phyloP scores from a whole-genome alignment of 208 protist species.

The Acanthamoeba castellanii region DNA sequence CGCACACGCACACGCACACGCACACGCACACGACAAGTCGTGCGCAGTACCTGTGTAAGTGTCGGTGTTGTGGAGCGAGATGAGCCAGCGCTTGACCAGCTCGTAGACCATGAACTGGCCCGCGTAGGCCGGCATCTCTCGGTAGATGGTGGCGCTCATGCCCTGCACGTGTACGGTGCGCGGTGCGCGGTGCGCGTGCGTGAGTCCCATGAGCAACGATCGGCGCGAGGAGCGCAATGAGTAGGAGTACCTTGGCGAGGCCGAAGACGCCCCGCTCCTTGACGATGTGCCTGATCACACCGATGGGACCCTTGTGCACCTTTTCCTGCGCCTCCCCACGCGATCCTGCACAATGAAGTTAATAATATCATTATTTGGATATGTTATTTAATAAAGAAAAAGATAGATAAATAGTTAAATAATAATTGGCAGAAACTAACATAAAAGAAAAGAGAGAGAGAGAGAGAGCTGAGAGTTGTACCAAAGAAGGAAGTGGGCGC shows the following conservation, averaged over 20 bases:
- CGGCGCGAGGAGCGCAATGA: not conserved
- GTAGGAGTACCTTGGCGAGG: slow-evolving; percentile 4
- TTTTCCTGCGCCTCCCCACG: not conserved
- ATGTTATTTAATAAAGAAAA: too few relatives aligned
- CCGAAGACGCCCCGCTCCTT: slow-evolving; percentile 8
- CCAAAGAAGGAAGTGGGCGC: not conserved
- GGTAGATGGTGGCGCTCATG: slow-evolving; percentile 54
- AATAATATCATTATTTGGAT: not conserved
- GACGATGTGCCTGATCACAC: slow-evolving; percentile 14
- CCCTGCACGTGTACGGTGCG: not conserved
- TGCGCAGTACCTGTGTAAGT: not conserved
- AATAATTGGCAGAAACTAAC: too few relatives aligned
- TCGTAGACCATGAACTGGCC: slow-evolving; percentile 72
- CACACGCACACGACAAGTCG: not conserved
- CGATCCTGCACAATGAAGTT: not conserved
- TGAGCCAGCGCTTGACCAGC: slow-evolving; percentile 50
- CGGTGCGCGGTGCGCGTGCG: too few relatives aligned
- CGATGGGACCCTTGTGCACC: slow-evolving; percentile 33
- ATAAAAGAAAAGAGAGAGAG: too few relatives aligned
- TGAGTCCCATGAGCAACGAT: not conserved
- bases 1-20: too few relatives aligned
- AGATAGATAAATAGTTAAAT: too few relatives aligned
- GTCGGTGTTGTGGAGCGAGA: slow-evolving; percentile 32
- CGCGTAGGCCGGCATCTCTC: slow-evolving; percentile 57
- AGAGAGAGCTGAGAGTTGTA: not conserved